These are phyloP conservation scores for Gymnopilus dilepis DNA, from an alignment of 768 basidiomycete species.

Conservation along the genomic window DNA sequence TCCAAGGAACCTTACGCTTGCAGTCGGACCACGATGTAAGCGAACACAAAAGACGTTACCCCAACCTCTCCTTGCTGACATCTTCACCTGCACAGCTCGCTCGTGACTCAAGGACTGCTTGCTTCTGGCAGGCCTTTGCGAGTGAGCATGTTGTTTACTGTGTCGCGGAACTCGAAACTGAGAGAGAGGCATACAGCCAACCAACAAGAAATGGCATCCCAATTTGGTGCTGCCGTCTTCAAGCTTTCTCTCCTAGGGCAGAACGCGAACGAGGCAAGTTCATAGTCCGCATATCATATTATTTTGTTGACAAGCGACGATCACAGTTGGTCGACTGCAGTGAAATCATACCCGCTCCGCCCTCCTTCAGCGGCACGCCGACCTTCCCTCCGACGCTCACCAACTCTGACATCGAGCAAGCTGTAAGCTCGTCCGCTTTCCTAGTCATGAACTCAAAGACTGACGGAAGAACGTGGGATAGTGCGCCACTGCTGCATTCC, in stretches of 20 bases:
- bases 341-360: conserved; percentile 10
- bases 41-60: background rate
- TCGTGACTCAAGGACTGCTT: background rate
- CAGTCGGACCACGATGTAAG: conserved; percentile 1
- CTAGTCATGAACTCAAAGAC: background rate
- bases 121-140: background rate
- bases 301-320: too few relatives aligned
- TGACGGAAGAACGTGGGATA: background rate
- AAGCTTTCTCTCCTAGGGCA: background rate
- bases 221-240: background rate
- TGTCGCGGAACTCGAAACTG: background rate
- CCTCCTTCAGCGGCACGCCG: background rate
- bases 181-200: background rate
- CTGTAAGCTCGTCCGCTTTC: background rate
- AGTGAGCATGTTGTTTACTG: background rate
- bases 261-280: background rate
- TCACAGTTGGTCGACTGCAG: conserved; percentile 13
- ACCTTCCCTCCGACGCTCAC: conserved; percentile 6
- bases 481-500: conserved; percentile 14
- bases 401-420: conserved; percentile 13
- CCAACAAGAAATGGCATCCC: background rate
- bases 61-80: too few relatives aligned
- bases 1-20: background rate
- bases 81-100: background rate
- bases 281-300: background rate